Base-by-base conservation (phyloP, 2,329 filamentous ascomycete species). In the Cladosporium sp. region DNA sequence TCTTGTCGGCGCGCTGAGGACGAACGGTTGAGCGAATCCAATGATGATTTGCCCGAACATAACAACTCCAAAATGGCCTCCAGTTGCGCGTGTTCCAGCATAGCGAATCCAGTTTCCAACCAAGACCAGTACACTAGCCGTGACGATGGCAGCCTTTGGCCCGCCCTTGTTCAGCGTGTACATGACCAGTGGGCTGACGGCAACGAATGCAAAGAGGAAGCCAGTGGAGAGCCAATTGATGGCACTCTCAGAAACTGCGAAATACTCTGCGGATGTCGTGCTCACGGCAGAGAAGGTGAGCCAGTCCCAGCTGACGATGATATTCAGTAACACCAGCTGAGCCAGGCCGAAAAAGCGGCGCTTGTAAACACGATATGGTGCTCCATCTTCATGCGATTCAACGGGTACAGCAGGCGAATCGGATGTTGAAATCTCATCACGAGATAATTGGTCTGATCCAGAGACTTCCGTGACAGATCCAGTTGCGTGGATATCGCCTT, bases 221-320 rank as follows among this genome's bases (percentile, higher is more conserved):
- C 78, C 84, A 0, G 86, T 97, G 62, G 85, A 90, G 55, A 95
- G 78, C 93, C 93, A 97, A 70, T 97, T 97, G 70, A 97, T 85
- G 27, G 80, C 79, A 13, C 80, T 83, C 62, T 91, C 83, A 29
- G 77, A 78, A 11, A 91, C 87, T 45, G 72, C 59, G 65, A 94
- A 97, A 72, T 90, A 95, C 19, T 75, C 59, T 0, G 90, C 82
- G 1, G 88, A 79, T 18, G 84, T 81, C 29, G 79, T 79, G 1
- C 88, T 88, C 27, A 95, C 84, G 35, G 92, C 86, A 2, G 91
- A 86, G 68, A 90, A 96, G 6, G 90, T 93, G 59, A 97, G 80
- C 92, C 92, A 97, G 79, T 94, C 89, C 92, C 92, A 97, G 63
- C 88, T 94, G 36, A 95, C 85, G 53, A 97, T 82, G 50, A 96